Percentiles rank a stretch among this genome's conserved stretches.
phyloP scores from a whole-genome alignment of 202 grass and related monocot genomes.

The Carex arenaria region DNA sequence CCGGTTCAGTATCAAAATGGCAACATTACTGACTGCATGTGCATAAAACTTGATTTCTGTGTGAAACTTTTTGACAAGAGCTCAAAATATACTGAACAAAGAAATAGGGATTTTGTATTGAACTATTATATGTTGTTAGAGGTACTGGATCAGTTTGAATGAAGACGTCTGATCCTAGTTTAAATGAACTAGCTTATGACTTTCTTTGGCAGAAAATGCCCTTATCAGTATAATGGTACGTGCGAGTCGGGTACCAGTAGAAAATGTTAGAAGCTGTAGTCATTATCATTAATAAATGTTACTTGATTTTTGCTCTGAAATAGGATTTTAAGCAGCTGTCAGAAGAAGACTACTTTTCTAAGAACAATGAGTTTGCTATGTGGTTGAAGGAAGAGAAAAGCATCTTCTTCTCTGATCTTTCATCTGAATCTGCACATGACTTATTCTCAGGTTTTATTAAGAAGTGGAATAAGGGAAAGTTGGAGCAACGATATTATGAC shows the following conservation, averaged over 20 bases:
- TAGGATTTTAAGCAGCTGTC: constrained; percentile 74
- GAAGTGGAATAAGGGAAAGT: constrained; percentile 69
- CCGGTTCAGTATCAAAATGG: not conserved
- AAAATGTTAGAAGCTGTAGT: not conserved
- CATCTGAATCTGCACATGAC: constrained; percentile 64
- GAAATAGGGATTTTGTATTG: not conserved
- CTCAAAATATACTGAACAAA: not conserved
- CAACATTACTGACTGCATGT: not conserved
- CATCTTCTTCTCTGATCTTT: constrained; percentile 89
- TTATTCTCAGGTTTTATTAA: constrained; percentile 72
- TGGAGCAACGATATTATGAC: constrained; percentile 57
- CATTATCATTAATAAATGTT: not conserved
- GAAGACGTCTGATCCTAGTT: not conserved
- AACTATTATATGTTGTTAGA: not conserved
- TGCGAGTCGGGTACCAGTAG: not conserved
- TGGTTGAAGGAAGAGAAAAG: constrained; percentile 85
- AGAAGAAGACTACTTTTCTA: constrained; percentile 90
- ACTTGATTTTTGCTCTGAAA: constrained; percentile 20
- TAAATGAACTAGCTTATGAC: not conserved
- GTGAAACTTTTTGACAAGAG: not conserved
- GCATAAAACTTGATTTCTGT: not conserved
- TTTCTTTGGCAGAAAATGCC: not conserved
- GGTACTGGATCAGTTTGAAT: not conserved
- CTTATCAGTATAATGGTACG: not conserved
- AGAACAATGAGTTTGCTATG: constrained; percentile 84